Percentiles rank a stretch among this genome's conserved stretches.
Evolutionary conservation across 768 basidiomycete genomes (phyloP).

Genomic region (Sutorius australiensis): DNA sequence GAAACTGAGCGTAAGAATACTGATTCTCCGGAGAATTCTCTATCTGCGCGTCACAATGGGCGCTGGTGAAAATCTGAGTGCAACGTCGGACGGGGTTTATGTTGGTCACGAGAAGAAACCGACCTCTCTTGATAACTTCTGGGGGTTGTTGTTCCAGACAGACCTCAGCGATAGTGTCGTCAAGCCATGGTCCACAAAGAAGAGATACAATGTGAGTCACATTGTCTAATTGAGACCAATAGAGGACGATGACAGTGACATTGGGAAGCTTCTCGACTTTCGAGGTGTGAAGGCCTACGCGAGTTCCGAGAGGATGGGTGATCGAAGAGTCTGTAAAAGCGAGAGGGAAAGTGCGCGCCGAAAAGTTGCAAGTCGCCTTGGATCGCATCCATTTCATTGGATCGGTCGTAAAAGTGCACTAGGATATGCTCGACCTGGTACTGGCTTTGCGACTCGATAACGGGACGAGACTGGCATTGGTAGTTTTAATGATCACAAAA

Average conservation of each 20-base stretch:
- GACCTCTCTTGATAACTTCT: constrained; percentile 41
- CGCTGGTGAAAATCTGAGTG: constrained; percentile 39
- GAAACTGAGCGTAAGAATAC: constrained; percentile 60
- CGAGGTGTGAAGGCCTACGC: constrained; percentile 10
- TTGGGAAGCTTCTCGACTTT: constrained; percentile 28
- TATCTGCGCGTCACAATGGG: constrained; percentile 43
- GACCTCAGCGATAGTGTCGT: constrained; percentile 45
- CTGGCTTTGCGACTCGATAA: neutral
- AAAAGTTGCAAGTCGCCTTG: constrained; percentile 13
- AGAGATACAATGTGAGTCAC: constrained; percentile 51
- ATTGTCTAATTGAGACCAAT: constrained; percentile 66
- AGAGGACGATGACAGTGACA: constrained; percentile 56
- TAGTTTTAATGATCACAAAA: neutral
- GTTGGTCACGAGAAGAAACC: constrained; percentile 6
- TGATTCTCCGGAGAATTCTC: constrained; percentile 54
- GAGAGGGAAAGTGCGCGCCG: constrained; percentile 12
- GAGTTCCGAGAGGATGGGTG: constrained; percentile 1
- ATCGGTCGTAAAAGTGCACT: neutral
- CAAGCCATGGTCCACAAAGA: constrained; percentile 46
- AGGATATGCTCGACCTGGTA: neutral
- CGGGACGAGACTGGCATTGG: no score
- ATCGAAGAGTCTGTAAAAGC: constrained; percentile 13
- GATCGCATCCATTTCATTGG: constrained; percentile 7
- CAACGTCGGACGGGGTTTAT: neutral
- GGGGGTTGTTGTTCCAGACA: constrained; percentile 64